Percentiles rank a stretch among this genome's conserved stretches.
phyloP scores from a whole-genome alignment of 768 basidiomycete genomes.

The Calvatia gigantea region DNA sequence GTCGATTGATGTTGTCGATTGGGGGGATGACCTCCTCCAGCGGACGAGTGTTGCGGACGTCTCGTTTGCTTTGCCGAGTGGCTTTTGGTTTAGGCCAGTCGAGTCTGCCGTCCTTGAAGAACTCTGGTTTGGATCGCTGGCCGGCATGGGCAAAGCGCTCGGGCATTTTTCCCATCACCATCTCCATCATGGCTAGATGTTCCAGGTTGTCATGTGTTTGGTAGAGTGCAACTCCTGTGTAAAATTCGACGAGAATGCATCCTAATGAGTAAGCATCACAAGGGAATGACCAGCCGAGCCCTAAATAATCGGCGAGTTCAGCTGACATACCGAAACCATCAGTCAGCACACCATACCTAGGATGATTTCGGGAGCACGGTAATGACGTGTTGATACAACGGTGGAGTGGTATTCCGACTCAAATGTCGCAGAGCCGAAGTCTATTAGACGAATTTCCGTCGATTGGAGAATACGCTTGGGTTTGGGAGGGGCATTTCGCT shows the following conservation, averaged over 20 bases:
- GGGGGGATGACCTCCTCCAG: constrained; percentile 87
- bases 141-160: constrained; percentile 76
- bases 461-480: constrained; percentile 77
- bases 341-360: constrained; percentile 58
- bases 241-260: constrained; percentile 98
- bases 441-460: constrained; percentile 93
- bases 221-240: constrained; percentile 96
- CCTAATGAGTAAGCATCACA: constrained; percentile 99
- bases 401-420: constrained; percentile 98
- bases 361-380: constrained; percentile 98
- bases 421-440: constrained; percentile 98
- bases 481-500: constrained; percentile 67
- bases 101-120: constrained; percentile 87
- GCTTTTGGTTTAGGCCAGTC: constrained; percentile 93
- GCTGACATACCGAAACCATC: constrained; percentile 13
- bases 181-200: constrained; percentile 99
- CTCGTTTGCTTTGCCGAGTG: constrained; percentile 88
- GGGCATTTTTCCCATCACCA: constrained; percentile 98
- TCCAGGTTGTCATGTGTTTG: constrained; percentile 99
- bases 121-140: constrained; percentile 83
- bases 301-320: constrained; percentile 37
- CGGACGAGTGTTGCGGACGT: constrained; percentile 80
- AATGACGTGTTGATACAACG: constrained; percentile 97
- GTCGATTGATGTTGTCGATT: constrained; percentile 66
- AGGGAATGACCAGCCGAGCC: constrained; percentile 96